phyloP scores from a whole-genome alignment of 1,284 basidiomycete genomes.

The Boletus mariae region DNA sequence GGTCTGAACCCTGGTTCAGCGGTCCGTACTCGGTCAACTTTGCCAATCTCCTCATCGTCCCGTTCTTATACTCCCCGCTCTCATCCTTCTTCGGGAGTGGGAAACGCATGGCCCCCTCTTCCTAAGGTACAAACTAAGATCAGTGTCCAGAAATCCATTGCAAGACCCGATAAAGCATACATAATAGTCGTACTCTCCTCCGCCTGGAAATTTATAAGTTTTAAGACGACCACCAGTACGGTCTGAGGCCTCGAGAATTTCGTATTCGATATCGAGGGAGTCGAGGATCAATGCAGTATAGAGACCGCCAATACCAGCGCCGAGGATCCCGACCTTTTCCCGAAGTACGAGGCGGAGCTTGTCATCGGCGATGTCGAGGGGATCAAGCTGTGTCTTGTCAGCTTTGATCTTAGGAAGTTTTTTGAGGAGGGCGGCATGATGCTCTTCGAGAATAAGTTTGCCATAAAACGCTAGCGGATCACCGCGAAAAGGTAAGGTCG shows the following conservation, averaged over 20 bases:
- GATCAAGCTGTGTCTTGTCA: not conserved
- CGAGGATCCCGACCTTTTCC: constrained; percentile 19
- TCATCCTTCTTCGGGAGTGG: constrained; percentile 23
- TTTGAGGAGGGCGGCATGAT: constrained; percentile 6
- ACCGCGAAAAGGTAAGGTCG: constrained; percentile 7
- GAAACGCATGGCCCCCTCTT: constrained; percentile 38
- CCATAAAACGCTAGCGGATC: constrained; percentile 17
- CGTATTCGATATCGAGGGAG: constrained; percentile 30
- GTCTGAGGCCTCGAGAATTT: constrained; percentile 33
- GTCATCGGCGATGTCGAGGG: constrained; percentile 1
- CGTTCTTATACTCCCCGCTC: constrained; percentile 16
- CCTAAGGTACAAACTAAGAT: constrained; percentile 11
- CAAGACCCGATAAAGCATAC: constrained; percentile 8
- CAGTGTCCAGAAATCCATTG: not conserved
- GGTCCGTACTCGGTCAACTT: constrained; percentile 16
- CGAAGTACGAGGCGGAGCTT: not conserved
- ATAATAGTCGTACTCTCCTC: not conserved
- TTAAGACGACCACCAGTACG: constrained; percentile 34
- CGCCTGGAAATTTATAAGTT: constrained; percentile 26
- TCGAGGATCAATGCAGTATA: constrained; percentile 37
- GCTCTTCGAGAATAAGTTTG: constrained; percentile 11
- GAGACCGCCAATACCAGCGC: constrained; percentile 33
- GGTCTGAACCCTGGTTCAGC: constrained; percentile 6
- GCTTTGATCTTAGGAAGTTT: constrained; percentile 2
- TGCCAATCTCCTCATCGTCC: constrained; percentile 31